Conservation (phyloP, 2,329 filamentous ascomycete species). For the Monosporascus cannonballus region DNA sequence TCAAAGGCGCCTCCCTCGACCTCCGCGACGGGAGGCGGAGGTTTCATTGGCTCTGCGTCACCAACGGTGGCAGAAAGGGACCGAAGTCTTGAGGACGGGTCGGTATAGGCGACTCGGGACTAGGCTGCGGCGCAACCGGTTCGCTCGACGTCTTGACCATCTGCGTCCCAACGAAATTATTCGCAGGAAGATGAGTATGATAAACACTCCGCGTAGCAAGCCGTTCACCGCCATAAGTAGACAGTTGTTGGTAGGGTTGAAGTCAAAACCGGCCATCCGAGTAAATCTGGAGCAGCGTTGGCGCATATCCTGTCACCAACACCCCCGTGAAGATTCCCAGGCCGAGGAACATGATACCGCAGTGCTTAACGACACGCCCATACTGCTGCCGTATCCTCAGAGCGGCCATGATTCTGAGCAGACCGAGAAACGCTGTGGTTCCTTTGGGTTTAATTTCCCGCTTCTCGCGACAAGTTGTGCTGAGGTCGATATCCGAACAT, state of each 20-base stretch:
- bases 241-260: constrained; percentile 16
- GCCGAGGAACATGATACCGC: constrained; percentile 15
- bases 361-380: constrained; percentile 11
- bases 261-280: constrained; percentile 14
- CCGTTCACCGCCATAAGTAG: constrained; percentile 14
- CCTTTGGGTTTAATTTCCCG: constrained; percentile 8
- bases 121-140: neutral
- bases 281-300: constrained; percentile 19
- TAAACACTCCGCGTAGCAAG: constrained; percentile 15
- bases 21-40: constrained; percentile 8
- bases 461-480: constrained; percentile 9
- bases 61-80: constrained; percentile 5
- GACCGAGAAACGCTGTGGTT: constrained; percentile 7
- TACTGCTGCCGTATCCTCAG: constrained; percentile 13
- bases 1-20: constrained; percentile 16
- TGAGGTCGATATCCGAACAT: constrained; percentile 45
- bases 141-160: constrained; percentile 6
- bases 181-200: constrained; percentile 21
- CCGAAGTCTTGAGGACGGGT: constrained; percentile 14
- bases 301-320: constrained; percentile 17
- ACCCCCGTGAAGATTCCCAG: constrained; percentile 17
- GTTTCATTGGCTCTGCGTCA: constrained; percentile 12
- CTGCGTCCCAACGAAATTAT: constrained; percentile 16
- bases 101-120: constrained; percentile 9
- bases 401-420: constrained; percentile 10